Conservation (phyloP, 192 early-diverging fungal genomes). For the Coemansia sp. region DNA sequence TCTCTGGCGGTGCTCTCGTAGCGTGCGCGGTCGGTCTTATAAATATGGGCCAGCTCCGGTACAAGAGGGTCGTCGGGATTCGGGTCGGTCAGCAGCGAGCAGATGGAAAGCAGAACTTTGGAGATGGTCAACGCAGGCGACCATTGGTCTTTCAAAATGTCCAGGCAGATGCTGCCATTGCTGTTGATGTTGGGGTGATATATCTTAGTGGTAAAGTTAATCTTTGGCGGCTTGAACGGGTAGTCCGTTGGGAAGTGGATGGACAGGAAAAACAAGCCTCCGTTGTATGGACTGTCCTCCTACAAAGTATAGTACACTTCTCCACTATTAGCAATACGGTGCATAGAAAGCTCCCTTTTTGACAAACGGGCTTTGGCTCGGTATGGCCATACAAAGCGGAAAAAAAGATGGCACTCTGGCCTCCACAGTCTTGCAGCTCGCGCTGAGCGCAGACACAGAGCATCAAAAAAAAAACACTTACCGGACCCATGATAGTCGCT, state of each 20-base stretch:
- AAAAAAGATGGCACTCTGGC: too few species aligned
- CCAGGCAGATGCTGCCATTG: constrained; percentile 97
- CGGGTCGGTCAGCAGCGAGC: constrained; percentile 96
- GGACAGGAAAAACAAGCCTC: constrained; percentile 95
- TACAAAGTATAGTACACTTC: constrained; percentile 35
- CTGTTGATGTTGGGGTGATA: constrained; percentile 99
- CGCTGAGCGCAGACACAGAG: neutral
- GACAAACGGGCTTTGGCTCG: too few species aligned
- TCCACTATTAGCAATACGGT: too few species aligned
- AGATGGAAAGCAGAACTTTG: constrained; percentile 97
- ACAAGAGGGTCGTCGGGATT: constrained; percentile 98
- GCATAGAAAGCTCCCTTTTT: too few species aligned
- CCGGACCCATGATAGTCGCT: constrained; percentile 98
- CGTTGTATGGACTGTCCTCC: constrained; percentile 87
- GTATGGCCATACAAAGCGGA: too few species aligned
- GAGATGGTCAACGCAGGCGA: constrained; percentile 97
- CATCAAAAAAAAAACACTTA: constrained; percentile 19
- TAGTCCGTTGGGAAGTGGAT: constrained; percentile 99
- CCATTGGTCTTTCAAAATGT: constrained; percentile 99
- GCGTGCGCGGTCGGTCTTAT: constrained; percentile 88
- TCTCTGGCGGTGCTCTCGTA: constrained; percentile 91
- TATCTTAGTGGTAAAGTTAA: constrained; percentile 94
- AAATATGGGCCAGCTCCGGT: constrained; percentile 95
- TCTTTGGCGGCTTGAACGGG: constrained; percentile 98
- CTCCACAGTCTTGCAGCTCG: too few species aligned